Evolutionary conservation across 805 yeast species (phyloP), one percentile per base, ranked within the genome.

Genomic region (Yarrowia keelungensis): DNA sequence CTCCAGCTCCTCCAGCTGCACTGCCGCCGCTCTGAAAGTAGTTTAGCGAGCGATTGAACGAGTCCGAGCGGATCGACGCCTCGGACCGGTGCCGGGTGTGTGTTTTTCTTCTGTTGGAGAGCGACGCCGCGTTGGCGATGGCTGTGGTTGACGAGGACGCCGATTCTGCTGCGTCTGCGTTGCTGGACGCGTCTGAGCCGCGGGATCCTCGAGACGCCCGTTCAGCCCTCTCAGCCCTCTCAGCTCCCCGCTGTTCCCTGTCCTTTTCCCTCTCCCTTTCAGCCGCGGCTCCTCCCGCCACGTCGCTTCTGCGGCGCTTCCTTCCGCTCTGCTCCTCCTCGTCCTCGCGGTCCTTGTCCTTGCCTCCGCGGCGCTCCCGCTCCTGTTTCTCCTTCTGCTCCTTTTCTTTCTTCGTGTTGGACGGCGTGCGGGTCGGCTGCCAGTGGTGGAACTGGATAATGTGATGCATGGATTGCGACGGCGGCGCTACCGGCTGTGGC

Each of bases 381-480:
- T 67, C 43, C 68, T 69, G 47, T 36, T 62, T 62, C 32, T 49
- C 67, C 56, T 62, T 62, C 32, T 62, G 67, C 46, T 49, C 67
- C 47, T 49, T 62, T 15, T 62, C 67, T 39, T 62, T 62, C 56
- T 62, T 49, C 39, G 54, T 62, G 47, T 49, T 47, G 45, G 67
- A 47, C 45, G 67, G 67, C 45, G 67, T 47, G 39, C 56, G 73
- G 56, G 71, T 73, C 9, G 86, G 86, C 69, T 82, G 82, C 87
- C 87, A 85, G 74, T 85, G 87, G 72, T 85, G 87, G 74, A 85
- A 85, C 72, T 84, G 87, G 41, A 84, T 82, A 9, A 84, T 78
- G 70, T 83, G 85, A 73, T 84, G 87, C 70, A 82, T 79, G 14
- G 76, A 69, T 8, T 73, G 59, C n/a, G 73, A 68, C 15, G 72